A percentile compares a stretch with the other conserved stretches of the same genome.
phyloP scores from a whole-genome alignment of 768 basidiomycete genomes.

The Serendipita vermifera region DNA sequence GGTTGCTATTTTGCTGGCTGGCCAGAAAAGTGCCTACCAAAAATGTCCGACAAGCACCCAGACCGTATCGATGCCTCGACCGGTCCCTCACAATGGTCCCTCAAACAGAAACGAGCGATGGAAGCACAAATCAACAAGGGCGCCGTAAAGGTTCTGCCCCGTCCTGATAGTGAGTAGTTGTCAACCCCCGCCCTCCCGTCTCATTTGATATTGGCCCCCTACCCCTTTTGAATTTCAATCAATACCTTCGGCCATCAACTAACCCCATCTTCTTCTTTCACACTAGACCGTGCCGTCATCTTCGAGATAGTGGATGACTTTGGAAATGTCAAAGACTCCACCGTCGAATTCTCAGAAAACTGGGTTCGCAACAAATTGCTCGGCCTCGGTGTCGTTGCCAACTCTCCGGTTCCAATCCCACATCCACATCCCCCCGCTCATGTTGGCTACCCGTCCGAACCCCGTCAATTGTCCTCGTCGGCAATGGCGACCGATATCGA shows the following conservation, averaged over 20 bases:
- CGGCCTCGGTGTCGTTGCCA: conserved; percentile 1
- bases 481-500: neutral
- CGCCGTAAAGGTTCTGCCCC: conserved; percentile 6
- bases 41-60: conserved; percentile 10
- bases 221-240: neutral
- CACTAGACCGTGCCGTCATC: conserved; percentile 7
- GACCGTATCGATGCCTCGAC: conserved; percentile 7
- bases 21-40: conserved; percentile 9
- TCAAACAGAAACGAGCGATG: conserved; percentile 9
- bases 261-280: neutral
- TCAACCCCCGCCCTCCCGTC: too few relatives aligned
- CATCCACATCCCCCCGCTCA: neutral
- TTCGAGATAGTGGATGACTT: conserved; percentile 8
- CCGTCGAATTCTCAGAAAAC: conserved; percentile 4
- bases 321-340: conserved; percentile 8
- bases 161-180: conserved; percentile 3
- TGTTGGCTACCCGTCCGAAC: neutral
- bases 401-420: conserved; percentile 1
- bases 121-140: conserved; percentile 7
- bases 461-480: neutral
- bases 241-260: neutral
- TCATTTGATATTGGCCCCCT: neutral
- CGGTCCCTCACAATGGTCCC: conserved; percentile 7
- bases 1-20: conserved; percentile 8
- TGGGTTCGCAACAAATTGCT: conserved; percentile 9